Base-by-base conservation (phyloP, 306 rosid species). In the Clitoria ternatea region DNA sequence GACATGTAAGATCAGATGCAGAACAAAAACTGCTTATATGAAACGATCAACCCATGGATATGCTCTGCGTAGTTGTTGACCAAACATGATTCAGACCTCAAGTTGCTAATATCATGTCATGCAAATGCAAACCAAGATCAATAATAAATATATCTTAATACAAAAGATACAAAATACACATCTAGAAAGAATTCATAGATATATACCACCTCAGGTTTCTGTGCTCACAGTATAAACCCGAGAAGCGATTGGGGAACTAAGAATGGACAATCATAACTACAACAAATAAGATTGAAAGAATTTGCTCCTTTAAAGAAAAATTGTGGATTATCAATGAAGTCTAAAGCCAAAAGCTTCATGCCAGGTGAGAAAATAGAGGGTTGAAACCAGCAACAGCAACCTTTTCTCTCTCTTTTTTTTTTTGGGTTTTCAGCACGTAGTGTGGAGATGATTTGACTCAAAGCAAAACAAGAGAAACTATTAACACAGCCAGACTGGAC, bases 201-300 rank as follows among this genome's bases (percentile, higher is more conserved):
- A 83, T 75, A 69, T 42, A 71, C 59, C 81, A 70, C 85, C 85
- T 61, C 72, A 52, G 56, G 59, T 52, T 45, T 72, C 29, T 63
- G 59, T 71, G 52, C 73, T 69, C 83, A 22, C 45, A 43, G 74
- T 72, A 56, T 66, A 62, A 80, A 54, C 69, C 74, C 59, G 49
- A 54, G 59, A 47, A 75, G 70, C 61, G 32, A 63, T 2, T n/a
- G 73, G 18, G 63, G 71, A 71, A 71, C 42, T 56, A 52, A 83
- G 87, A 85, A 83, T 81, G 79, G 63, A 76, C 87, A 79, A 72
- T 53, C 81, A 81, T 83, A 76, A 79, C 77, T 70, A 66, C 81
- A 85, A 61, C 45, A 45, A 66, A 36, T 68, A 59, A 60, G 65
- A 74, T 59, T 32, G 33, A 81, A 66, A 75, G 77, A 81, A 86